Base-by-base conservation (phyloP, 225 moss, liverwort and hornwort genomes). In the Pseudisothecium myosuroides region DNA sequence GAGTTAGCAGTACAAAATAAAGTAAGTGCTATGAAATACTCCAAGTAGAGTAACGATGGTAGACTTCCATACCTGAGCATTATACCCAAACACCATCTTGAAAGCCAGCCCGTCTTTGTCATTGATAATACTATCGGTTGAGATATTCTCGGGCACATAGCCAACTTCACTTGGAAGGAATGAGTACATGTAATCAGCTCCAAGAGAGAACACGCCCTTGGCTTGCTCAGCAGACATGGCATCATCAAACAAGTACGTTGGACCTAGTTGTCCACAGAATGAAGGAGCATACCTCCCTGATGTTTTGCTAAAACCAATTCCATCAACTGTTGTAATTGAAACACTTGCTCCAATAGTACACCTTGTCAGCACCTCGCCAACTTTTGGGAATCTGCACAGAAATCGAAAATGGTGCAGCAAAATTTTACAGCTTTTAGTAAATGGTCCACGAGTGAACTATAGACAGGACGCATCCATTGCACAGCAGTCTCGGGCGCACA, bases 131-230 rank as follows among this genome's bases (percentile, higher is more conserved):
- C 86, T 92, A 72, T 96, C 94, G 81, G 94, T 95, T 76, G 93
- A 91, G 63, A 94, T 88, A 56, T 95, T 96, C 86, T 96, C 96
- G 31, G 96, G 95, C 67, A 95, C 96, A 87, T 94, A 95, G 52
- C 95, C 95, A 91, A 95, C 95, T 90, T 96, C 96, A 88, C 93
- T 96, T 85, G 94, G 92, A 86, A 96, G 94, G 90, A 95, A 96
- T 36, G 96, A 95, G 87, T 96, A 96, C 96, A 96, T 96, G 69
- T 96, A 96, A 80, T 91, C 90, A 89, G 95, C 93, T 56, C 96
- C 96, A 73, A 96, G 92, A 69, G 95, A 95, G 87, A 95, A 94
- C 24, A 95, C 90, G 45, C 93, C 96, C 72, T 91, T 92, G 76
- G 94, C 93, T 92, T 96, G 96, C 88, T 96, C 95, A 88, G 94